Percentiles rank a stretch among this genome's conserved stretches.
phyloP scores from a whole-genome alignment of 345 rosid genomes.

The Microcos paniculata region DNA sequence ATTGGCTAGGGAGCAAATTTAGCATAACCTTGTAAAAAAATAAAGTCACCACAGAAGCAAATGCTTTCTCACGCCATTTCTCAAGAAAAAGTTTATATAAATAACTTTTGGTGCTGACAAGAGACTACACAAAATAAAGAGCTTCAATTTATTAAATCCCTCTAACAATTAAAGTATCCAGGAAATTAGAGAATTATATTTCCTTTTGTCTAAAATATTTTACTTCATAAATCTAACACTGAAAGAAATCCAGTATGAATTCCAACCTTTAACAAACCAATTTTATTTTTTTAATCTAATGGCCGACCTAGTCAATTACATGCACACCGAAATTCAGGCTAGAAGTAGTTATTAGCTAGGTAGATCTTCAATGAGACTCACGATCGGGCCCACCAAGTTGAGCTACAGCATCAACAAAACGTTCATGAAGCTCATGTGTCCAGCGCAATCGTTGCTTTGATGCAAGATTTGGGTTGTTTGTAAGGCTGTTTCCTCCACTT shows the following conservation, averaged over 20 bases:
- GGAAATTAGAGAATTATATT: not conserved
- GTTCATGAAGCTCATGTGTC: constrained; percentile 99
- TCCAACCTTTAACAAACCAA: constrained; percentile 7
- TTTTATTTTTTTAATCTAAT: not conserved
- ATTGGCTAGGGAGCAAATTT: too few relatives aligned
- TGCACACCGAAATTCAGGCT: not conserved
- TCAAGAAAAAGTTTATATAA: too few relatives aligned
- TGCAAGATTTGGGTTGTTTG: constrained; percentile 72
- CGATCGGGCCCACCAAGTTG: constrained; percentile 99
- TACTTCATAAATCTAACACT: not conserved
- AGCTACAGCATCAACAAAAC: constrained; percentile 98
- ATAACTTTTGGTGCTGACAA: too few relatives aligned
- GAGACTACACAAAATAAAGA: too few relatives aligned
- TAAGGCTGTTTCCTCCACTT: constrained; percentile 59
- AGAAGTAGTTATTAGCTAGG: not conserved
- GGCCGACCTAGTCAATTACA: not conserved
- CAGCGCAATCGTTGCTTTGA: constrained; percentile 96
- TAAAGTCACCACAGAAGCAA: too few relatives aligned
- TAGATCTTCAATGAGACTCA: constrained; percentile 43
- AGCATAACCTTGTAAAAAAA: too few relatives aligned
- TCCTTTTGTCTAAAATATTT: not conserved
- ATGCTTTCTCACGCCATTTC: too few relatives aligned
- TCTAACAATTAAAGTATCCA: not conserved
- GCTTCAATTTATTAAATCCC: too few relatives aligned
- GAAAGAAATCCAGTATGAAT: not conserved